Percentiles rank a stretch among this genome's conserved stretches.
phyloP scores from a whole-genome alignment of 345 rosid species.

The Heritiera littoralis region DNA sequence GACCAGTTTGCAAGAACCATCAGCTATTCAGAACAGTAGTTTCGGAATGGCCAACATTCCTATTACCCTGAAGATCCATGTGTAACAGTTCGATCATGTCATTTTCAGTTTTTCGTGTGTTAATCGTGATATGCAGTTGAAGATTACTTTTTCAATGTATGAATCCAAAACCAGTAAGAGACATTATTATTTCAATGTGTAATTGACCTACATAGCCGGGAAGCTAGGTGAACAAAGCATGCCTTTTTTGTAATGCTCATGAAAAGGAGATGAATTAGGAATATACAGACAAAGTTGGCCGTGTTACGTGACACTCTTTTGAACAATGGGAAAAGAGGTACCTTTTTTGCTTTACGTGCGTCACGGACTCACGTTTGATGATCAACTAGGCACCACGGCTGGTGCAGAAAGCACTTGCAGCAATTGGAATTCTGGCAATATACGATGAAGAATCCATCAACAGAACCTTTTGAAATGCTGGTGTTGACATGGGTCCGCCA shows the following conservation, averaged over 20 bases:
- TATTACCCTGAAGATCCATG: neutral
- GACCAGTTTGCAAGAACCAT: neutral
- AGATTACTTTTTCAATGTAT: neutral
- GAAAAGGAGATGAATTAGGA: slow-evolving; percentile 9
- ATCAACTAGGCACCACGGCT: slow-evolving; percentile 21
- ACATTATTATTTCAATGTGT: neutral
- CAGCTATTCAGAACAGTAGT: neutral
- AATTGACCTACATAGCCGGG: neutral
- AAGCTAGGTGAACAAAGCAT: neutral
- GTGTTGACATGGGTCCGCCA: slow-evolving; percentile 29
- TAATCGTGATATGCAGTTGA: neutral
- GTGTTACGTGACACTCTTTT: neutral
- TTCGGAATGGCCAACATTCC: slow-evolving; percentile 4
- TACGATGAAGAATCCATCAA: slow-evolving; percentile 23
- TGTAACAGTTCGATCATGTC: neutral
- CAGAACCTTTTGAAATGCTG: slow-evolving; percentile 16
- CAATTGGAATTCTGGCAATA: slow-evolving; percentile 19
- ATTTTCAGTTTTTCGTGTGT: neutral
- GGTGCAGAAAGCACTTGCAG: slow-evolving; percentile 25
- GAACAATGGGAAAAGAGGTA: slow-evolving; percentile 8
- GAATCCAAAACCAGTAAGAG: neutral
- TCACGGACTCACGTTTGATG: slow-evolving; percentile 11
- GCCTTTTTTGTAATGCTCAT: neutral
- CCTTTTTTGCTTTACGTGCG: slow-evolving; percentile 21
- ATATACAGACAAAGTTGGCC: neutral